These are phyloP conservation scores for Ophiostoma ulmi DNA, from an alignment of 2,329 filamentous ascomycete genomes.

Conservation along the genomic window DNA sequence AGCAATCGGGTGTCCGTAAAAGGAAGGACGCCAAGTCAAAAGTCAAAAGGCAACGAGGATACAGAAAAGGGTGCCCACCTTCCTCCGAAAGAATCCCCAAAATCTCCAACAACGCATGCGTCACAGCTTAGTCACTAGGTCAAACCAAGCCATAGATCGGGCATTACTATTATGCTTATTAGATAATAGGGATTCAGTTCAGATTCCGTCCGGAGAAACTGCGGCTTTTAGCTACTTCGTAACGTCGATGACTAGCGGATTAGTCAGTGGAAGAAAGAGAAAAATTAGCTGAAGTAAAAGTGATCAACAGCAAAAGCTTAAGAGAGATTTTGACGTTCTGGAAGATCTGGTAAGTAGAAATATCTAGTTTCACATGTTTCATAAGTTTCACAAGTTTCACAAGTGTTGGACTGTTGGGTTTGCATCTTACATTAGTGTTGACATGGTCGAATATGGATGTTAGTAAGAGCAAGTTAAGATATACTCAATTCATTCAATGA, in stretches of 20 bases:
- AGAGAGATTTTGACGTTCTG: not conserved
- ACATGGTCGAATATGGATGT: no score
- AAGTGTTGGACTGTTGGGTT: no score
- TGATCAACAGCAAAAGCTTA: not conserved
- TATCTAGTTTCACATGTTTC: not conserved
- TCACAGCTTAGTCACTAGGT: conserved; percentile 2
- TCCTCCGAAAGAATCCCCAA: not conserved
- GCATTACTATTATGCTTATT: not conserved
- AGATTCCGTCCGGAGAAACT: not conserved
- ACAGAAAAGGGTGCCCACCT: not conserved
- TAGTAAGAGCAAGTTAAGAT: no score
- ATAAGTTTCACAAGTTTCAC: not conserved
- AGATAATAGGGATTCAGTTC: not conserved
- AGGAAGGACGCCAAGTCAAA: not conserved
- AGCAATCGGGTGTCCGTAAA: not conserved
- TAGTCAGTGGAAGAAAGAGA: not conserved
- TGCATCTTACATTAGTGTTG: no score
- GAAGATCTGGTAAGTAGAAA: not conserved
- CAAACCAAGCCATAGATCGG: not conserved
- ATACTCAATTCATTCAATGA: no score
- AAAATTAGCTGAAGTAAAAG: no score
- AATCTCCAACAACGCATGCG: not conserved
- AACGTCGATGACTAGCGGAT: not conserved
- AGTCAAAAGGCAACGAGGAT: not conserved
- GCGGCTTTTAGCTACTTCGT: not conserved